Base-by-base conservation (phyloP, 768 basidiomycete genomes). In the Termitomyces sp. region DNA sequence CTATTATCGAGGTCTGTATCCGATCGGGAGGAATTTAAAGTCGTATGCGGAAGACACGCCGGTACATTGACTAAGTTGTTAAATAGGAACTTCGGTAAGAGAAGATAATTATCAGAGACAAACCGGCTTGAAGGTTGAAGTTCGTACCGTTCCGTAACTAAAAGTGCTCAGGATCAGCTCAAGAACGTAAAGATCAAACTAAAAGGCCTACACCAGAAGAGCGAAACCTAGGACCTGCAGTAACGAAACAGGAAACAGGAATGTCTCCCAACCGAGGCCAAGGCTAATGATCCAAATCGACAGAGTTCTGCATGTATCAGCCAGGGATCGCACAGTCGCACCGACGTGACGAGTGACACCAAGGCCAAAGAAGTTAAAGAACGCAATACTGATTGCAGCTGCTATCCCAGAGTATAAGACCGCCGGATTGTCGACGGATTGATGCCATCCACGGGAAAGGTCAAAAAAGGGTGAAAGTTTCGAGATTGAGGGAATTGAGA, bases 261-360 rank as follows among this genome's bases (percentile, higher is more conserved):
- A 77, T 59, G 78, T 79, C 74, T 98, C 95, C 95, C 95, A 97
- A 3, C 95, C 94, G 28, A 97, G 74, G 0, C 81, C 86, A 50
- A 97, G 79, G 68, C 91, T 93, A 67, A 98, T 76, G 64, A 95
- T 75, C 97, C 97, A 99, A 69, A 99, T 98, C n/a, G 84, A 83
- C 52, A 98, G 79, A 1, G 96, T 98, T 64, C 96, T 82, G 76
- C 94, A 97, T 5, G 95, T 95, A 71, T 98, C 97, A 35, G 93
- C 90, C 57, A 97, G 78, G 56, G 88, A 89, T 61, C 96, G 84
- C 14, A 92, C 91, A 1, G 95, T 97, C 30, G 96, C 95, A 70
- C 89, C 93, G 58, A 98, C 91, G 68, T 92, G 87, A 59, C 86
- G 81, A 18, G 95, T 96, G 57, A 96, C 92, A 69, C 90, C 92